Percentiles rank a stretch among this genome's conserved stretches.
Conservation (phyloP, 345 rosid species). For the Ceriops decandra region DNA sequence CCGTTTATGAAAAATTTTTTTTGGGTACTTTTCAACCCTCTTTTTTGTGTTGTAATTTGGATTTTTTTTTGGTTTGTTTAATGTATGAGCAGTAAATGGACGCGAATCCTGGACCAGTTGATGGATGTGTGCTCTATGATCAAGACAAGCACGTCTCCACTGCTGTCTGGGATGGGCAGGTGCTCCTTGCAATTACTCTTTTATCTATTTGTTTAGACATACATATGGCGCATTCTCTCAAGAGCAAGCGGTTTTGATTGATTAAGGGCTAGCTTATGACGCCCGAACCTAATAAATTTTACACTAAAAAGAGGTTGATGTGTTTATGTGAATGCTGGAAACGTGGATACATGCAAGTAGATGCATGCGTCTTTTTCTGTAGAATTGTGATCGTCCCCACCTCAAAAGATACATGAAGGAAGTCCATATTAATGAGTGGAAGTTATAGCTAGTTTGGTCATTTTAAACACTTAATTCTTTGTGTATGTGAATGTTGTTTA, state of each 20-base stretch:
- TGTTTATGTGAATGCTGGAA: neutral
- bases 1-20: conserved; percentile 3
- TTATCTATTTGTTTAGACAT: no score
- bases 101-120: conserved; percentile 69
- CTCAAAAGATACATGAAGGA: neutral
- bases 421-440: neutral
- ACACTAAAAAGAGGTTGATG: neutral
- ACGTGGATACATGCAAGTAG: neutral
- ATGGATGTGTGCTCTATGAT: conserved; percentile 37
- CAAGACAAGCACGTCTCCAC: conserved; percentile 31
- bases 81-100: conserved; percentile 37
- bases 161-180: conserved; percentile 40
- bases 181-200: neutral
- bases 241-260: no score
- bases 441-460: neutral
- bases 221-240: no score
- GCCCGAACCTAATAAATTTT: no score
- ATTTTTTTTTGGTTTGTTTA: no score
- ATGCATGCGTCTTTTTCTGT: no score
- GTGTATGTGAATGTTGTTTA: neutral
- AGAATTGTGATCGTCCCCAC: no score
- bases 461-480: neutral
- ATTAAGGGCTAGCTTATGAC: no score
- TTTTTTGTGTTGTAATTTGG: no score
- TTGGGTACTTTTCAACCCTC: no score